Percentiles rank a stretch among this genome's conserved stretches.
phyloP scores from a whole-genome alignment of 1,284 basidiomycete genomes.

The Cutaneotrichosporon curvatum region DNA sequence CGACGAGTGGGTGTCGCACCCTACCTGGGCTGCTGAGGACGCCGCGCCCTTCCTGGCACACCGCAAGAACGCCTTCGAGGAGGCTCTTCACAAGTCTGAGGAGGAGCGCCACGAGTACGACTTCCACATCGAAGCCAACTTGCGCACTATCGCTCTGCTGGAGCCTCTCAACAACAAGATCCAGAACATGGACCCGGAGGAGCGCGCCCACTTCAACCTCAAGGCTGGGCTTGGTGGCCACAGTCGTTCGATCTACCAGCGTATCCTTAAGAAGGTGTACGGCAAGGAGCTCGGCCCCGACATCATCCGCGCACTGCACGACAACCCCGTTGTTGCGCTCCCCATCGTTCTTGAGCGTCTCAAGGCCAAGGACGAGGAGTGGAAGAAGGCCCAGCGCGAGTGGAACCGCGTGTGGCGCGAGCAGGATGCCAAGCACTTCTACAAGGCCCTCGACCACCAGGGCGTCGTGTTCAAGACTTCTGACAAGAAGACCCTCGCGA shows the following conservation, averaged over 20 bases:
- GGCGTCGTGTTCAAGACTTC: slow-evolving; percentile 89
- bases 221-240: slow-evolving; percentile 83
- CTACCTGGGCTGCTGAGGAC: slow-evolving; percentile 93
- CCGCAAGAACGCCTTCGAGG: slow-evolving; percentile 96
- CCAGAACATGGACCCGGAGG: slow-evolving; percentile 81
- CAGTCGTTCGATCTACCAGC: slow-evolving; percentile 82
- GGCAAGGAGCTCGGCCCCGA: slow-evolving; percentile 69
- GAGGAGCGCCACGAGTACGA: slow-evolving; percentile 99
- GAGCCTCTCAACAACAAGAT: slow-evolving; percentile 84
- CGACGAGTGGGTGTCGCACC: slow-evolving; percentile 94
- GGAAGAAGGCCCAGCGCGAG: slow-evolving; percentile 88
- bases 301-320: slow-evolving; percentile 84
- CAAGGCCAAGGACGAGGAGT: slow-evolving; percentile 95
- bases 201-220: slow-evolving; percentile 74
- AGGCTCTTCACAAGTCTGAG: slow-evolving; percentile 91
- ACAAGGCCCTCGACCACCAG: slow-evolving; percentile 94
- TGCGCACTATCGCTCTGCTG: slow-evolving; percentile 83
- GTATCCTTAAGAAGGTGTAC: slow-evolving; percentile 92
- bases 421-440: slow-evolving; percentile 93
- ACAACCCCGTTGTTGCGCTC: slow-evolving; percentile 81
- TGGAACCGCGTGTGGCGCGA: slow-evolving; percentile 98
- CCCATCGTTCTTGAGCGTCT: slow-evolving; percentile 86
- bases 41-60: slow-evolving; percentile 89
- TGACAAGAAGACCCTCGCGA: slow-evolving; percentile 92
- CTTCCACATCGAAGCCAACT: slow-evolving; percentile 87